Evolutionary conservation across 805 yeast genomes (phyloP).

Genomic region (Lipomyces yamanashiensis): DNA sequence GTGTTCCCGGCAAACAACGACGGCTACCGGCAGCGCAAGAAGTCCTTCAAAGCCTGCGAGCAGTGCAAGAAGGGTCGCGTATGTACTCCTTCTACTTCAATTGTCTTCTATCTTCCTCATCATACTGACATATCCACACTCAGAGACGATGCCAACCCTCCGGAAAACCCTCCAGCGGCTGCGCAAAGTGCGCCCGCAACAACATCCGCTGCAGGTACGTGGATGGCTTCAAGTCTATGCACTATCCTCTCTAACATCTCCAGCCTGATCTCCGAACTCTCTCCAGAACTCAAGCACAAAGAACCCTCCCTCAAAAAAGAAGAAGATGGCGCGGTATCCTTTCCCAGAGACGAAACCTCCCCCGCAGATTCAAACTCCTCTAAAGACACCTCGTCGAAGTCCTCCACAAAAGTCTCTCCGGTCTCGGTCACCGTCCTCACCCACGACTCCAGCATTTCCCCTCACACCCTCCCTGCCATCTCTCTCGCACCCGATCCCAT

Average conservation of each 20-base stretch:
- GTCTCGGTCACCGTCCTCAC: not conserved
- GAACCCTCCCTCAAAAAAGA: not conserved
- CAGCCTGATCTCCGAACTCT: slow-evolving; percentile 4
- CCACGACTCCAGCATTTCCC: not conserved
- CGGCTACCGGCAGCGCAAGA: slow-evolving; percentile 31
- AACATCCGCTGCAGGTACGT: slow-evolving; percentile 31
- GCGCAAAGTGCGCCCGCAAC: slow-evolving; percentile 24
- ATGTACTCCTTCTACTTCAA: not conserved
- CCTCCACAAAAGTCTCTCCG: not conserved
- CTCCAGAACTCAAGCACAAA: slow-evolving; percentile 1
- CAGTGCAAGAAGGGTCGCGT: slow-evolving; percentile 33
- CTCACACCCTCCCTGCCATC: not conserved
- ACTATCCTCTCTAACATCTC: not conserved
- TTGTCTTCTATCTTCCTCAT: not conserved
- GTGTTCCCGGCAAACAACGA: slow-evolving; percentile 36
- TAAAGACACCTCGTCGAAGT: not conserved
- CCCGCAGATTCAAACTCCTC: slow-evolving; percentile 1
- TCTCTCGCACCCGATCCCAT: not conserved
- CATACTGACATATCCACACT: not conserved
- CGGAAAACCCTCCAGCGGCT: slow-evolving; percentile 16
- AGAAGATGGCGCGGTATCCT: not conserved
- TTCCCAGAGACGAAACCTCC: not conserved
- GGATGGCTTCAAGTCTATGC: not conserved
- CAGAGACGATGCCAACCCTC: slow-evolving; percentile 32
- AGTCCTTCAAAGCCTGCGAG: slow-evolving; percentile 34